Evolutionary conservation across 2,329 filamentous ascomycete genomes (phyloP), one percentile per base, ranked within the genome.

Genomic region (Huntiella bhutanensis): DNA sequence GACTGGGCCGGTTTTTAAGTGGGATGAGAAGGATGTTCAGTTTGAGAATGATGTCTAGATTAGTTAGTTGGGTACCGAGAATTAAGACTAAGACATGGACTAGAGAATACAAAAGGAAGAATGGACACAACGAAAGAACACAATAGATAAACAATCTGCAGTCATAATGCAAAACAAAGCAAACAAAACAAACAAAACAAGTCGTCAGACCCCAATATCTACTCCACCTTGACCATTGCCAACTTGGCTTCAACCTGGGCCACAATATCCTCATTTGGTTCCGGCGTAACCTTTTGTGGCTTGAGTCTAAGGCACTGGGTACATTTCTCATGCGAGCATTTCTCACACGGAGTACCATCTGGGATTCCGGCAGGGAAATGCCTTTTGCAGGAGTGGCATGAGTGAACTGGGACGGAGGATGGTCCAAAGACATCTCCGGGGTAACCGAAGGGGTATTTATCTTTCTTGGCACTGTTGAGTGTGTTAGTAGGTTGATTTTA

Each of bases 371-470:
- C 56, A 0, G 68, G 66, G 57, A 75, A 80, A 36, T 73, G 64
- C 13, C 67, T 66, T 55, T 68, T 67, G 63, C 81, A 86, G 45
- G 68, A 62, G 53, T 77, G 70, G 59, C 81, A 85, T 32, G 66
- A 65, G 56, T 71, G 72, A 45, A 71, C 64, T 17, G 69, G 67
- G 33, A 67, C 61, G 50, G 69, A 67, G 49, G 61, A 68, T 3
- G 62, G 60, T 2, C 70, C 71, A 44, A 71, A 73, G 33, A 63
- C 69, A 54, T 83, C 79, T 37, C 78, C 76, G 4, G 77, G 78
- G 57, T 82, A 82, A 38, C 77, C 78, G 51, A 74, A 70, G 0
- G 77, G 77, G 58, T 79, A 82, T 55, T 79, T 80, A 55, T 73
- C 68, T 55, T 71, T 75, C 62, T 80, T 82, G 50, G 76, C 65